Evolutionary conservation across 2,329 filamentous ascomycete species (phyloP), one percentile per base, ranked within the genome.

Genomic region (Xylaria sp.): DNA sequence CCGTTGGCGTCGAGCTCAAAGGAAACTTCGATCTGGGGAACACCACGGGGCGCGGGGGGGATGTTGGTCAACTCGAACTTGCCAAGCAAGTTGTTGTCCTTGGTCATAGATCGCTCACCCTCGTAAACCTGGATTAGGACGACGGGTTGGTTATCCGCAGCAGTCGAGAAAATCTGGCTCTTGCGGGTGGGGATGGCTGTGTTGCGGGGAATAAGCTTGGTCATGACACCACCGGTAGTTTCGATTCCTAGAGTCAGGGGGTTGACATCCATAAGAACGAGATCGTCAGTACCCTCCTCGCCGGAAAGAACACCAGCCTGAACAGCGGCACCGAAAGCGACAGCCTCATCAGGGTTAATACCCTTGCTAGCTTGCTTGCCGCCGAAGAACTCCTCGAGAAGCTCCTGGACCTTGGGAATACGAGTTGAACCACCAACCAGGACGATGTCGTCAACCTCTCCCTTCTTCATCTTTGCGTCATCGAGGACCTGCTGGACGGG

Each of bases 321-420:
- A 71, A 98, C 93, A 71, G 95, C 94, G 67, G 95, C 95, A 82
- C 95, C 95, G 78, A 93, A 98, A 76, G 95, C 95, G 71, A 98
- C 95, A 82, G 95, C 95, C 85, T 98, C 95, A 76, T 99, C 95
- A 72, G 95, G 95, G 88, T 98, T 98, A 79, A 99, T 97, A 81
- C 93, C 92, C 92, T 98, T 98, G 87, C 90, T 93, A 72, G 93
- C 93, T 86, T 95, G 93, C 91, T 98, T 98, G 79, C 93, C 90
- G 72, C 77, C 83, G 78, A 98, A 98, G 87, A 87, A 98, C 81
- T 98, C 93, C 85, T 98, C 93, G 70, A 98, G 91, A 76, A 98
- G 89, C 72, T 87, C 78, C 83, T 96, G 90, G 70, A 98, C 93
- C 90, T 97, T 98, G 79, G 95, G 94, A 72, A 99, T 98, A 91